Evolutionary conservation across 768 basidiomycete genomes (phyloP).

Genomic region (Suillus paluster): DNA sequence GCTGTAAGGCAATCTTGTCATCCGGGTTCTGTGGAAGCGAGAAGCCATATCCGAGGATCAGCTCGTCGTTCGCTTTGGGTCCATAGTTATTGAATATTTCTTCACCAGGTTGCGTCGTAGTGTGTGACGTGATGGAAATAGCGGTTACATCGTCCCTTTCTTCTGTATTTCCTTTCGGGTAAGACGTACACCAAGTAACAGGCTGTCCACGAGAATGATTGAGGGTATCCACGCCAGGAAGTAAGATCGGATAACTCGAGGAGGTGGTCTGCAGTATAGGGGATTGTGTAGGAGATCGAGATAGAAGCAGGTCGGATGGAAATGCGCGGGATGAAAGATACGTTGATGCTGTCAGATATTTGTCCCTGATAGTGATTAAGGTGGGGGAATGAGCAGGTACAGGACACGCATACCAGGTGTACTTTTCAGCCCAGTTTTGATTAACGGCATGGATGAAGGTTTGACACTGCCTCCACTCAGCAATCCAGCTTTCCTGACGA

Average conservation of each 20-base stretch:
- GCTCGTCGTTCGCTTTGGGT: conserved; percentile 85
- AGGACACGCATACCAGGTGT: conserved; percentile 65
- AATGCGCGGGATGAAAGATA: conserved; percentile 90
- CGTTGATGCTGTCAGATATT: conserved; percentile 72
- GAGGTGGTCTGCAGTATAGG: conserved; percentile 55
- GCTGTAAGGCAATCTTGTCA: conserved; percentile 81
- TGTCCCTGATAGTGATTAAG: conserved; percentile 53
- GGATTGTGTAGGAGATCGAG: conserved; percentile 49
- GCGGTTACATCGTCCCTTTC: conserved; percentile 41
- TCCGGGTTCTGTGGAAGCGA: conserved; percentile 78
- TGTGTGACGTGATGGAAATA: conserved; percentile 69
- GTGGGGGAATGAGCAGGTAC: background rate
- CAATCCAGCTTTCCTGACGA: conserved; percentile 60
- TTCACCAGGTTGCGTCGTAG: conserved; percentile 39
- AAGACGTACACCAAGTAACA: conserved; percentile 78
- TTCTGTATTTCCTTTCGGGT: conserved; percentile 27
- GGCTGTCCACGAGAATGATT: conserved; percentile 85
- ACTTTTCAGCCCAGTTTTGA: conserved; percentile 47
- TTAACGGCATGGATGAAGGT: conserved; percentile 41
- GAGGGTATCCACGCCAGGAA: conserved; percentile 86
- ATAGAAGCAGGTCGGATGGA: conserved; percentile 82
- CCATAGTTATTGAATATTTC: conserved; percentile 94
- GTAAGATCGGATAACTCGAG: conserved; percentile 72
- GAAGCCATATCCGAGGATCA: conserved; percentile 93
- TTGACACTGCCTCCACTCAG: conserved; percentile 64